Conservation (phyloP, 176 grass and related monocot species). For the Triticum urartu region DNA sequence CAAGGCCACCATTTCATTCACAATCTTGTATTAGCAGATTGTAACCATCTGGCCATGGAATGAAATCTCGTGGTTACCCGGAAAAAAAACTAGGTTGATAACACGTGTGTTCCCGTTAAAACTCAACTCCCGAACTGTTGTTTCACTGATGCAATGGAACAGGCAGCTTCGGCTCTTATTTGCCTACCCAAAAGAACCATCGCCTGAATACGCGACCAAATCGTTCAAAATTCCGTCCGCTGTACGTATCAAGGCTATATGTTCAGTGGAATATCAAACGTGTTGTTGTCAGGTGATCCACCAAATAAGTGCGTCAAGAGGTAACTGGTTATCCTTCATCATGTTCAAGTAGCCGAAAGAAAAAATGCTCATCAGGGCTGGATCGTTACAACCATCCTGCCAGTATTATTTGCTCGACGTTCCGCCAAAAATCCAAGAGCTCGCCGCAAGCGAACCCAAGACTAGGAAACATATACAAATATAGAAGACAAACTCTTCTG, state of each 20-base stretch:
- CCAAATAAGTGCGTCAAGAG: neutral
- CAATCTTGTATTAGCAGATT: too few species aligned
- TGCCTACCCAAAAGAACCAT: neutral
- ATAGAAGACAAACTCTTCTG: conserved; percentile 21
- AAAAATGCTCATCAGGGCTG: neutral
- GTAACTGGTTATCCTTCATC: neutral
- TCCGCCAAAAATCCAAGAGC: conserved; percentile 21
- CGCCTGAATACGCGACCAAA: neutral
- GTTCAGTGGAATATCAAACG: neutral
- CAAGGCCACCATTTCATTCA: too few species aligned
- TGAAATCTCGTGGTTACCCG: too few species aligned
- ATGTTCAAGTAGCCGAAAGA: neutral
- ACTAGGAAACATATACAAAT: conserved; percentile 39
- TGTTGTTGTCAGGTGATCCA: neutral
- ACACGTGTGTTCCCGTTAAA: neutral
- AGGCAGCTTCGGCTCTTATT: neutral
- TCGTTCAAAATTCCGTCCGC: neutral
- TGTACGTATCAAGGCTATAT: neutral
- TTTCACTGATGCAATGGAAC: neutral
- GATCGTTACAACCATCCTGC: conserved; percentile 7
- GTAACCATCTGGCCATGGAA: too few species aligned
- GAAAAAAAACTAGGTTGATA: neutral
- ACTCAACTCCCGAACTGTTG: neutral
- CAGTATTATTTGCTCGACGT: conserved; percentile 19
- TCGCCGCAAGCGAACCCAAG: neutral